phyloP scores from a whole-genome alignment of 352 stramenopile species.

The Phytopythium sindhum region DNA sequence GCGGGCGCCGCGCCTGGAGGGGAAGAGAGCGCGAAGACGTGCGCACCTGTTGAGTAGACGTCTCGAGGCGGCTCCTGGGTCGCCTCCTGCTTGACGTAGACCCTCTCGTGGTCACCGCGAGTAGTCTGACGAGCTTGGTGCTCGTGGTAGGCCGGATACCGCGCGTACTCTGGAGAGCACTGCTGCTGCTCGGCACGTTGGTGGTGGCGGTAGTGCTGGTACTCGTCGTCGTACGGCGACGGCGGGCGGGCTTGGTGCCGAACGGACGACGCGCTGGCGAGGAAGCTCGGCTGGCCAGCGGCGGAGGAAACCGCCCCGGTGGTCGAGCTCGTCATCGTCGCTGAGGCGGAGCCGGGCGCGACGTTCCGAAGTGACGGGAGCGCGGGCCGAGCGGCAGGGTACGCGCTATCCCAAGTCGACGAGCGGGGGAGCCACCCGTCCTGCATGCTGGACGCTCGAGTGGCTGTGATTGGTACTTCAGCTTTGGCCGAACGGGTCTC shows the following conservation, averaged over 20 bases:
- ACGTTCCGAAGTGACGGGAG: conserved; percentile 4
- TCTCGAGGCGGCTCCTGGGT: background rate
- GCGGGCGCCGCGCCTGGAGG: background rate
- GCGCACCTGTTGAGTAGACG: background rate
- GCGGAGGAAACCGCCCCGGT: background rate
- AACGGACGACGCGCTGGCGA: background rate
- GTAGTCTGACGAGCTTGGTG: background rate
- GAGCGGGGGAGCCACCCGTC: conserved; percentile 1
- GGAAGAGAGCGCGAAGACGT: background rate
- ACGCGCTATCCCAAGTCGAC: background rate
- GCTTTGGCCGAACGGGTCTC: background rate
- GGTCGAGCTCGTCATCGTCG: background rate
- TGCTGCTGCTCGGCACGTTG: background rate
- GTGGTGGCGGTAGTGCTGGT: background rate
- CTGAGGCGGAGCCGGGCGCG: background rate
- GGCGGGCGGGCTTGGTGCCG: background rate
- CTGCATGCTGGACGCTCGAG: background rate
- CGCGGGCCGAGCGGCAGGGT: background rate
- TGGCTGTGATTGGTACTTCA: background rate
- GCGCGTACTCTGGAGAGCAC: background rate
- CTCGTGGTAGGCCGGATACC: background rate
- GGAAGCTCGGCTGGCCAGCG: background rate
- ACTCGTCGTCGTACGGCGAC: background rate
- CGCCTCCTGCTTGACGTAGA: conserved; percentile 9
- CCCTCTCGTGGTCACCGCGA: background rate